phyloP scores from a whole-genome alignment of 2,329 filamentous ascomycete species.

The Sarocladiaceae sp. region DNA sequence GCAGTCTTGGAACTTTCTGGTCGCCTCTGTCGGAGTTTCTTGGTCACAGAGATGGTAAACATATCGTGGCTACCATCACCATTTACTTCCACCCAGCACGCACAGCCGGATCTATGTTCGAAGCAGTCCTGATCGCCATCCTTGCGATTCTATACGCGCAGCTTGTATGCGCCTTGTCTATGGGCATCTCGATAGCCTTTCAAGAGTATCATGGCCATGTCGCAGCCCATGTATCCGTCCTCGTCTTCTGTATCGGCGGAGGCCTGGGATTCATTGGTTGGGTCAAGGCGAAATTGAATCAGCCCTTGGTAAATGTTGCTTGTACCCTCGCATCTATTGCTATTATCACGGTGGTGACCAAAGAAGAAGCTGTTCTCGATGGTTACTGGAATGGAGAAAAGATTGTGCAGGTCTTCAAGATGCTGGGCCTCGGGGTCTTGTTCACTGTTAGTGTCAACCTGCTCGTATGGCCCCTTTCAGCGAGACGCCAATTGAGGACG shows the following conservation, averaged over 20 bases:
- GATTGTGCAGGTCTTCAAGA: slow-evolving; percentile 76
- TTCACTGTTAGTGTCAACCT: slow-evolving; percentile 72
- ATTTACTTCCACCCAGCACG: slow-evolving; percentile 93
- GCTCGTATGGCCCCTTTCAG: slow-evolving; percentile 73
- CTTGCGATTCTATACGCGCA: slow-evolving; percentile 69
- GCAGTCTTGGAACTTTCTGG: slow-evolving; percentile 81
- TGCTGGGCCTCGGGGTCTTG: slow-evolving; percentile 73
- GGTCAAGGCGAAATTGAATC: slow-evolving; percentile 76
- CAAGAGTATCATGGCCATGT: slow-evolving; percentile 22
- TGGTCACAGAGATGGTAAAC: slow-evolving; percentile 84
- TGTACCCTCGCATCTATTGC: slow-evolving; percentile 84
- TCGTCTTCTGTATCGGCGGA: slow-evolving; percentile 80
- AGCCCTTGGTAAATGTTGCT: slow-evolving; percentile 77
- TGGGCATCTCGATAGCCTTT: slow-evolving; percentile 77
- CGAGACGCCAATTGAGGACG: slow-evolving; percentile 66
- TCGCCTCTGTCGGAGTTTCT: slow-evolving; percentile 67
- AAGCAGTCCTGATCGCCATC: slow-evolving; percentile 73
- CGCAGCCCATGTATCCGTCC: slow-evolving; percentile 72
- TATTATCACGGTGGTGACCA: slow-evolving; percentile 85
- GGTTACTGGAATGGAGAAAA: slow-evolving; percentile 79
- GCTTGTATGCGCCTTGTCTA: slow-evolving; percentile 74
- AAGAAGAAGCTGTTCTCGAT: slow-evolving; percentile 81
- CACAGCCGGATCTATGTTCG: slow-evolving; percentile 83
- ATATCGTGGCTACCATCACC: slow-evolving; percentile 88
- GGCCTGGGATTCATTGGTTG: slow-evolving; percentile 85